Percentiles rank a stretch among this genome's conserved stretches.
Conservation (phyloP, 371 early-diverging fungal genomes). For the Rhizopus delemar region DNA sequence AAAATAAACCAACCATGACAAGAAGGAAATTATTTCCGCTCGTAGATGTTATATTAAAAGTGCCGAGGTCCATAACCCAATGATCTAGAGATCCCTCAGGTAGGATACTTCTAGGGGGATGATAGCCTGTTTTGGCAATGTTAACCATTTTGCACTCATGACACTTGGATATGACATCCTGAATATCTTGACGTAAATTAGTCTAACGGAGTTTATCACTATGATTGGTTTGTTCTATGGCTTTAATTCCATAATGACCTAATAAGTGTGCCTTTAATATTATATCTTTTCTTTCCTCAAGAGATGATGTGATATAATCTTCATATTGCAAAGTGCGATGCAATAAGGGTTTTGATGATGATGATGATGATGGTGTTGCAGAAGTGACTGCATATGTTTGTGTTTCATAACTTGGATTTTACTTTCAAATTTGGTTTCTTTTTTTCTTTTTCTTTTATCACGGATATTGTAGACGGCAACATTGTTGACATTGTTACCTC, state of each 20-base stretch:
- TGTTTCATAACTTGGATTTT: background rate
- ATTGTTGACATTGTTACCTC: background rate
- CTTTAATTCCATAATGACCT: slow-evolving; percentile 10
- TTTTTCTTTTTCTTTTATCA: background rate
- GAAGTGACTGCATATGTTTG: background rate
- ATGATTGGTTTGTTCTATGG: slow-evolving; percentile 8
- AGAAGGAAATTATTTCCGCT: slow-evolving; percentile 10
- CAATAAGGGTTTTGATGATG: background rate
- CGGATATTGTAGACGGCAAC: background rate
- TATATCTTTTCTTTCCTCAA: background rate
- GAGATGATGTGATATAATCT: slow-evolving; percentile 10
- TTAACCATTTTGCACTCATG: background rate
- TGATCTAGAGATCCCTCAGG: background rate
- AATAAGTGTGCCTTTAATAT: slow-evolving; percentile 2
- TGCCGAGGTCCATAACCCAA: background rate
- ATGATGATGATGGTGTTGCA: too few species aligned
- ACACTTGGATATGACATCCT: background rate
- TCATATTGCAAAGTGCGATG: slow-evolving; percentile 3
- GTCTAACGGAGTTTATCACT: background rate
- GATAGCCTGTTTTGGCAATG: slow-evolving; percentile 1
- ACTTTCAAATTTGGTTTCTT: too few species aligned
- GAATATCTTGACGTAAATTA: background rate
- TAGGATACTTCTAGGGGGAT: background rate
- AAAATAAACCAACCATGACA: slow-evolving; percentile 12
- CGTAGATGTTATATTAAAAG: slow-evolving; percentile 6